A percentile compares a stretch with the other conserved stretches of the same genome.
Conservation (phyloP, 208 protist species). For the Wallacemonas sp. region DNA sequence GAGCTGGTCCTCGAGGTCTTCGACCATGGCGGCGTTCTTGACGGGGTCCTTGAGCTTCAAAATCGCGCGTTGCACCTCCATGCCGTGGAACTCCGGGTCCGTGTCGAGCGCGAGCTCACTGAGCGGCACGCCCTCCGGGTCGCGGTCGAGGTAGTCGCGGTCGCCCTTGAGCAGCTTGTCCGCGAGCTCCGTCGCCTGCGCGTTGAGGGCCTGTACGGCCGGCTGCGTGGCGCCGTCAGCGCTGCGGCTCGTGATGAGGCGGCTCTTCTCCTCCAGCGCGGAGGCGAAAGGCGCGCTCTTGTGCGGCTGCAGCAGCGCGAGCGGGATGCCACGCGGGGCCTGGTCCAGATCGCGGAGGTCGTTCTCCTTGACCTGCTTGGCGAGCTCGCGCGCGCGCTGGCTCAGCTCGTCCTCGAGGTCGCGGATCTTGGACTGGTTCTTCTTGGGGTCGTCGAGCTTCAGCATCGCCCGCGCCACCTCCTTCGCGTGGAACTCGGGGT, state of each 20-base stretch:
- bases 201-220: conserved; percentile 41
- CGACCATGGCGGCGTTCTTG: conserved; percentile 44
- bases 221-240: conserved; percentile 17
- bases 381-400: conserved; percentile 55
- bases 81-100: conserved; percentile 53
- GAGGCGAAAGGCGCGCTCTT: conserved; percentile 49
- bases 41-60: conserved; percentile 46
- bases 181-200: conserved; percentile 43
- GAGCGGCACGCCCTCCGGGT: conserved; percentile 71
- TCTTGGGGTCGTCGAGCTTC: conserved; percentile 52
- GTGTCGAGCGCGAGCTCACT: conserved; percentile 50
- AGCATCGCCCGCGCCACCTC: conserved; percentile 62
- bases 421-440: conserved; percentile 52
- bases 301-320: conserved; percentile 70
- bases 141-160: conserved; percentile 67
- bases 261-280: conserved; percentile 42
- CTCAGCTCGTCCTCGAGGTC: conserved; percentile 60
- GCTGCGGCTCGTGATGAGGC: conserved; percentile 21
- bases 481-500: conserved; percentile 51
- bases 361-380: conserved; percentile 40
- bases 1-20: conserved; percentile 65
- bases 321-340: conserved; percentile 57
- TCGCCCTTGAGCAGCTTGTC: conserved; percentile 54
- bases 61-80: conserved; percentile 67
- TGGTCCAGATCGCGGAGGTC: conserved; percentile 52